Evolutionary conservation across 164 flowering plant genomes (phyloP), one percentile per base, ranked within the genome.

Genomic region (Annona cherimola): DNA sequence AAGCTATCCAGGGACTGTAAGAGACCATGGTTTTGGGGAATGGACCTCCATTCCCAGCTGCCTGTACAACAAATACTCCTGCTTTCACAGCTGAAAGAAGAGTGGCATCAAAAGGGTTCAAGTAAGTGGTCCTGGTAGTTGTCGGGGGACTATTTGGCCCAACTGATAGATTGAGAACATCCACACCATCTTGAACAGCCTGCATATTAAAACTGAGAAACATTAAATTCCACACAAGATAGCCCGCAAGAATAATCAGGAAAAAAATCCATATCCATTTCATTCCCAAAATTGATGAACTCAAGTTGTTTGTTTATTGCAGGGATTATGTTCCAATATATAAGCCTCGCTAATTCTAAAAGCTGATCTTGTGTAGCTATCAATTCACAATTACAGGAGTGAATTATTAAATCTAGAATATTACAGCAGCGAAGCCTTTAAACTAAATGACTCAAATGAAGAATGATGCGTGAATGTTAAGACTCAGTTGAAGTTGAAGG

Each of bases 101-200:
- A 45, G 96, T 77, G 19, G 90, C 91, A 81, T 95, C 99, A 73
- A 95, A 90, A 68, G 99, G 98, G 76, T 95, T 95, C 73, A 95
- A 82, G 76, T 81, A 95, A 63, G 99, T 90, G 67, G 89, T 91
- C 82, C 81, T 92, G 39, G 97, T 89, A 45, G 86, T 84, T 59
- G 96, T 84, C 61, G 99, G 90, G 63, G 98, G 99, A 84, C 94
- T 89, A 75, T 93, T 93, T 75, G 98, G 93, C 19, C 98, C 97
- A 35, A 95, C 93, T 71, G 99, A 95, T 66, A 95, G 98, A 80
- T 92, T 95, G 74, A 95, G 87, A 77, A 95, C 86, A 82, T 93
- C 99, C 68, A 95, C 99, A 43, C 99, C 99, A 85, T 95, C 99
- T 75, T 85, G 88, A 75, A 91, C 99, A 80, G 99, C 98, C 99